phyloP scores from a whole-genome alignment of 495 filamentous ascomycete genomes.

The Hypoxylon perforatum region DNA sequence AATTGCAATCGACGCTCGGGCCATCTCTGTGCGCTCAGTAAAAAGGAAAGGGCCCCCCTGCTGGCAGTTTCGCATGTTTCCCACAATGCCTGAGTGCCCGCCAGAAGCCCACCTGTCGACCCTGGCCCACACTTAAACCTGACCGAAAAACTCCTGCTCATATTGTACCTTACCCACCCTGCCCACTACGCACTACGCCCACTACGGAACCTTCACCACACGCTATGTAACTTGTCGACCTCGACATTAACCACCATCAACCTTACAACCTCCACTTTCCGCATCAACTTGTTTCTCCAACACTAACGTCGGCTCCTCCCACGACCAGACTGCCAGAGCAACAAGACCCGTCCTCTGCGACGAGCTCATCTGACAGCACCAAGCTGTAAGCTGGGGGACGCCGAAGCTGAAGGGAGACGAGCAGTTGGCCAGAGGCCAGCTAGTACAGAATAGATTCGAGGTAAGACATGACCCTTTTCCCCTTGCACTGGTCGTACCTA shows the following conservation, averaged over 20 bases:
- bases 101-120: constrained; percentile 13
- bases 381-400: constrained; percentile 33
- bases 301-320: constrained; percentile 27
- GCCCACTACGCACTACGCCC: constrained; percentile 12
- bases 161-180: not conserved
- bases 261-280: constrained; percentile 38
- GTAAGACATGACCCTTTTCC: constrained; percentile 43
- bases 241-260: constrained; percentile 26
- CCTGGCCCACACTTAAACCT: constrained; percentile 31
- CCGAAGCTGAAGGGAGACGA: constrained; percentile 29
- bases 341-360: constrained; percentile 34
- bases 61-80: constrained; percentile 6
- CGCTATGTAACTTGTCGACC: constrained; percentile 36
- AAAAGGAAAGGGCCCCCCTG: constrained; percentile 28
- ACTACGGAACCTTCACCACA: constrained; percentile 17
- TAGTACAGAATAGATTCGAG: constrained; percentile 38
- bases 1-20: constrained; percentile 20
- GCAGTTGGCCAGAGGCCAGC: constrained; percentile 29
- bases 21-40: constrained; percentile 13
- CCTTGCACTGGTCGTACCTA: constrained; percentile 23
- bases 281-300: constrained; percentile 38
- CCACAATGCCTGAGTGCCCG: constrained; percentile 17
- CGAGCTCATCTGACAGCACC: constrained; percentile 33
- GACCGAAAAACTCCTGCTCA: constrained; percentile 21
- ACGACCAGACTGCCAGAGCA: constrained; percentile 25